Evolutionary conservation across 139 green algal species (phyloP).

Genomic region (Volvox reticuliferus): DNA sequence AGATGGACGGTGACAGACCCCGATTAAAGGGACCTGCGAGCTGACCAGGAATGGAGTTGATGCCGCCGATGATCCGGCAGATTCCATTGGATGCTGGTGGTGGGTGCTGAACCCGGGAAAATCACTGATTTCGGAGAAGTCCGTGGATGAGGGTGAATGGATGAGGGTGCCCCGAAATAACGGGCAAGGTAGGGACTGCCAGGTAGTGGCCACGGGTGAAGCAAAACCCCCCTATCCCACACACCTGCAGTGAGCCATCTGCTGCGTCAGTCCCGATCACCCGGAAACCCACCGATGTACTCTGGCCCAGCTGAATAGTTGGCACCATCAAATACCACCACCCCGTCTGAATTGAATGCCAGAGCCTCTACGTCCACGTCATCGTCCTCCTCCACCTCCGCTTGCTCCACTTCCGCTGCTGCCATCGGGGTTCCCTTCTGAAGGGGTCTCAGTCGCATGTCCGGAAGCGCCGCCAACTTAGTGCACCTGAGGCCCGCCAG

Average conservation of each 20-base stretch:
- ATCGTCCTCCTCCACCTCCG: neutral
- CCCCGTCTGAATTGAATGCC: constrained; percentile 58
- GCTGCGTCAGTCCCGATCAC: neutral
- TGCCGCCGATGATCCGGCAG: no score
- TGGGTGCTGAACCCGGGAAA: no score
- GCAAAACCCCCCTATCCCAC: no score
- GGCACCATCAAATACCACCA: constrained; percentile 67
- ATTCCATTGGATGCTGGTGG: no score
- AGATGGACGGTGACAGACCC: no score
- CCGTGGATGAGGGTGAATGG: no score
- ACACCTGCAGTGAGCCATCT: neutral
- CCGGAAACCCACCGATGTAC: constrained; percentile 55
- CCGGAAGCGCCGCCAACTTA: neutral
- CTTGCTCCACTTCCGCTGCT: neutral
- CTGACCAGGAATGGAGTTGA: no score
- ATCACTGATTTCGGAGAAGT: no score
- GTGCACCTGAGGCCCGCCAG: constrained; percentile 25
- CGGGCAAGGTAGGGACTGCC: no score
- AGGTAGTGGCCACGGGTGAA: no score
- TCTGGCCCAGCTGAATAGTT: constrained; percentile 67
- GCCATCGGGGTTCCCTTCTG: neutral
- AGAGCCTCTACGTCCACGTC: constrained; percentile 64
- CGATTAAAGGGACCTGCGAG: no score
- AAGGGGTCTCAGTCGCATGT: constrained; percentile 5
- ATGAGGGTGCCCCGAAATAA: no score